Percentiles rank a stretch among this genome's conserved stretches.
These are phyloP conservation scores for Centrapalus pauciflorus DNA, from an alignment of 129 eudicot genomes.

Conservation along the genomic window DNA sequence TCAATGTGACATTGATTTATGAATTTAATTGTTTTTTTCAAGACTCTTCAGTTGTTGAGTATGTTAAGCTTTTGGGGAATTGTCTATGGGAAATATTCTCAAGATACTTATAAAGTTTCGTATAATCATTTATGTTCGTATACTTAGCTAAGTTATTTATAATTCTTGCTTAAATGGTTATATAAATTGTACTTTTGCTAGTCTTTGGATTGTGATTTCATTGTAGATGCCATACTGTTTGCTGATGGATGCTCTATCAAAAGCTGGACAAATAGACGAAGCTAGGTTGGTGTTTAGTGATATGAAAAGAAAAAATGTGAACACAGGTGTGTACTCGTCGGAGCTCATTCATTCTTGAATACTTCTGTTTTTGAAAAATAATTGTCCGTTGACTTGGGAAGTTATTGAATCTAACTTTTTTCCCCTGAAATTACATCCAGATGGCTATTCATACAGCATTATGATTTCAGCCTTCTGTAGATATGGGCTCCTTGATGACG, in stretches of 20 bases:
- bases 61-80: too few species aligned
- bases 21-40: too few species aligned
- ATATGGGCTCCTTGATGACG: conserved; percentile 63
- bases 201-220: conserved; percentile 2
- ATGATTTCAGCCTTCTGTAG: conserved; percentile 84
- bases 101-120: background rate
- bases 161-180: background rate
- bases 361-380: background rate
- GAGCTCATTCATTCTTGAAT: background rate
- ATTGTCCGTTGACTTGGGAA: background rate
- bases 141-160: background rate
- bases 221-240: conserved; percentile 92
- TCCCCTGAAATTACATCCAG: conserved; percentile 30
- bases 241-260: conserved; percentile 88
- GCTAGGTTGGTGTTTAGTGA: conserved; percentile 71
- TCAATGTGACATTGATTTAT: too few species aligned
- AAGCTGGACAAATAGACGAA: conserved; percentile 65
- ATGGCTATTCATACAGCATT: conserved; percentile 87
- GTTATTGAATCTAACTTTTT: conserved; percentile 9
- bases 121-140: background rate
- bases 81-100: too few species aligned
- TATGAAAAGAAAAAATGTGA: conserved; percentile 61
- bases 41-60: too few species aligned
- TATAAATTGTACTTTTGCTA: background rate
- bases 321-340: conserved; percentile 39